phyloP scores from a whole-genome alignment of 768 basidiomycete species.

The Mycena polygramma region DNA sequence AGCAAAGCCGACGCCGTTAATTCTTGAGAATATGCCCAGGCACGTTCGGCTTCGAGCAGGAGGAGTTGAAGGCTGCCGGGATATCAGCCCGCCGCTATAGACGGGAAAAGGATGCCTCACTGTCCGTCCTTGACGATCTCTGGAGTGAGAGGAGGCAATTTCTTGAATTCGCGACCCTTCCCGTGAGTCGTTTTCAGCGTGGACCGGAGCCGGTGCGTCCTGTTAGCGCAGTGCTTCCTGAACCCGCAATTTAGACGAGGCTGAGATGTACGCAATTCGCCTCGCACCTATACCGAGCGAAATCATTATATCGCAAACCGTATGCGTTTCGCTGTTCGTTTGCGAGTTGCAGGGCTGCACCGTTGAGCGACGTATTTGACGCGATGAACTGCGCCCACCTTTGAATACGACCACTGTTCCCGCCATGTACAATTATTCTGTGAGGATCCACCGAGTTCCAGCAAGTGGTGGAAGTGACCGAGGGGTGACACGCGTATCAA shows the following conservation, averaged over 20 bases:
- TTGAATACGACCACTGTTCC: slow-evolving; percentile 51
- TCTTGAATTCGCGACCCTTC: slow-evolving; percentile 92
- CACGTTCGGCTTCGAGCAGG: slow-evolving; percentile 92
- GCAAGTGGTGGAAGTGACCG: slow-evolving; percentile 27
- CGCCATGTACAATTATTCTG: slow-evolving; percentile 45
- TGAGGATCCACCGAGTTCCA: slow-evolving; percentile 32
- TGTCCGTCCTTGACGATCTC: slow-evolving; percentile 88
- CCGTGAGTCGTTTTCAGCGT: slow-evolving; percentile 89
- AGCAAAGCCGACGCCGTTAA: slow-evolving; percentile 67
- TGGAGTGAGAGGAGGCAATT: slow-evolving; percentile 72
- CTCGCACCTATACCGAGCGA: slow-evolving; percentile 82
- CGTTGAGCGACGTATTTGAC: slow-evolving; percentile 21
- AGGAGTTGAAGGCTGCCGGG: slow-evolving; percentile 79
- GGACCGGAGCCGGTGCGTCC: slow-evolving; percentile 89
- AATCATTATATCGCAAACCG: slow-evolving; percentile 92
- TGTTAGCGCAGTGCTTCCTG: slow-evolving; percentile 93
- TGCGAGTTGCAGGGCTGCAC: slow-evolving; percentile 80
- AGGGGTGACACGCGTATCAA: slow-evolving; percentile 27
- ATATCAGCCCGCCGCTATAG: slow-evolving; percentile 20
- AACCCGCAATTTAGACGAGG: neutral
- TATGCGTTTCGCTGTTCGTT: slow-evolving; percentile 93
- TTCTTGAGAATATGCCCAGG: slow-evolving; percentile 92
- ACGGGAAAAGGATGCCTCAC: slow-evolving; percentile 61
- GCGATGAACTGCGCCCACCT: slow-evolving; percentile 46
- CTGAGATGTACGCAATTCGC: neutral